These are phyloP conservation scores for Microdochium paspali DNA, from an alignment of 2,329 filamentous ascomycete genomes.

Conservation along the genomic window DNA sequence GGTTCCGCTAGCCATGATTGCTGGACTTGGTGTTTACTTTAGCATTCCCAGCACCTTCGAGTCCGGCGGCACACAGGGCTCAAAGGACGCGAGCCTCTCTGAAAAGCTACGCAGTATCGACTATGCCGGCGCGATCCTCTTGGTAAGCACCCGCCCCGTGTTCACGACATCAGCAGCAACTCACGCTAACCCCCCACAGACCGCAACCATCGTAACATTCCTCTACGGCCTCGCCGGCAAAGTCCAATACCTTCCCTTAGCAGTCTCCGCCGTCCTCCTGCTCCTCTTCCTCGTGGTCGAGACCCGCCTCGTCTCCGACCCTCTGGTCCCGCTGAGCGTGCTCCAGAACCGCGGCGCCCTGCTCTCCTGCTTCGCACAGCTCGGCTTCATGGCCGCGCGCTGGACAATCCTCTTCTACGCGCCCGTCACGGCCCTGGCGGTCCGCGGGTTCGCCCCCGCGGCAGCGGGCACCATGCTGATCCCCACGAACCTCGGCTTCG, in stretches of 20 bases:
- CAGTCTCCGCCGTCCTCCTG: constrained; percentile 43
- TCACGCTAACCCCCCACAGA: no score
- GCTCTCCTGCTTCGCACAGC: constrained; percentile 63
- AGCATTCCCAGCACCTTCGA: constrained; percentile 46
- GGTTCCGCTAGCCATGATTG: constrained; percentile 50
- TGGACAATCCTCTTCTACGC: constrained; percentile 77
- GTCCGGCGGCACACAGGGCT: constrained; percentile 15
- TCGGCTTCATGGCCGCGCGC: constrained; percentile 71
- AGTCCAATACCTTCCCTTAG: constrained; percentile 49
- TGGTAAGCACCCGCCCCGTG: constrained; percentile 33
- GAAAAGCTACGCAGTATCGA: constrained; percentile 59
- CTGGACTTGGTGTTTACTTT: constrained; percentile 53
- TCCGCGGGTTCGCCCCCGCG: constrained; percentile 60
- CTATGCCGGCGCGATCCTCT: constrained; percentile 60
- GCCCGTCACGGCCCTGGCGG: constrained; percentile 70
- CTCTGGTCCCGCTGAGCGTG: constrained; percentile 65
- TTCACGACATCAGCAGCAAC: no score
- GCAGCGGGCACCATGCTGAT: constrained; percentile 67
- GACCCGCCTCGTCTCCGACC: constrained; percentile 51
- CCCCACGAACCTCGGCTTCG: constrained; percentile 76
- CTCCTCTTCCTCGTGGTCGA: constrained; percentile 54
- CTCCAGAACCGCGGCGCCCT: constrained; percentile 62
- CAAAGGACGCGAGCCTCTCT: constrained; percentile 29
- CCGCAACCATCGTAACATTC: constrained; percentile 57
- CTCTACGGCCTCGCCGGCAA: constrained; percentile 60